Evolutionary conservation across 257 asterid species (phyloP).

Genomic region (Penstemon barbatus): DNA sequence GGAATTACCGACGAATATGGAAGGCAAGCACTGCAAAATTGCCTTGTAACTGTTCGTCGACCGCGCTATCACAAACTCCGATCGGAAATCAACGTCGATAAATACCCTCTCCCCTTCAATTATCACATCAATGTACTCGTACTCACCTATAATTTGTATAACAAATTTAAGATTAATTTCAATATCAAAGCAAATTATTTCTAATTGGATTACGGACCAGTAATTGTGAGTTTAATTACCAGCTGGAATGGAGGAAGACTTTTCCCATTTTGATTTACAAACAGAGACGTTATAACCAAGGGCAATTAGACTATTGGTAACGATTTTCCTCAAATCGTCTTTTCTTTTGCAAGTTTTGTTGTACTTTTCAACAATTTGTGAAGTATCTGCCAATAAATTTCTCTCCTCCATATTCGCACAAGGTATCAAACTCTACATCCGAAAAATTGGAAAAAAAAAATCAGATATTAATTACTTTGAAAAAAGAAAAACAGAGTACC

Average conservation of each 20-base stretch:
- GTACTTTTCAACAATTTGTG: constrained; percentile 74
- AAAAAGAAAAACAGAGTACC: not conserved
- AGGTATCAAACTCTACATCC: constrained; percentile 64
- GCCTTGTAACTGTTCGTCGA: constrained; percentile 66
- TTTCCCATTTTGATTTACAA: constrained; percentile 93
- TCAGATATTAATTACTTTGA: constrained; percentile 19
- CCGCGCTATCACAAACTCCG: constrained; percentile 89
- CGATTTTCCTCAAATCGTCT: constrained; percentile 67
- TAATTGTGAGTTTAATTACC: constrained; percentile 43
- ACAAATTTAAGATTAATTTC: not conserved
- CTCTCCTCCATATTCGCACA: constrained; percentile 71
- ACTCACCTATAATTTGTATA: constrained; percentile 49
- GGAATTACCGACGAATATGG: constrained; percentile 71
- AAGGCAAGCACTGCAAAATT: constrained; percentile 62
- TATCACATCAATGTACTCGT: constrained; percentile 83
- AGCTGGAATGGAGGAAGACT: constrained; percentile 71
- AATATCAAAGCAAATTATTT: not conserved
- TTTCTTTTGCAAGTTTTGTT: constrained; percentile 55
- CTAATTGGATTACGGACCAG: not conserved
- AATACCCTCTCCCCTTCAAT: constrained; percentile 60
- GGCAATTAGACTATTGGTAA: constrained; percentile 56
- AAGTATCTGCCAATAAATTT: constrained; percentile 76
- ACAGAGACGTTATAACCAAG: constrained; percentile 72
- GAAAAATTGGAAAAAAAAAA: constrained; percentile 15
- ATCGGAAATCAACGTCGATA: constrained; percentile 83